Base-by-base conservation (phyloP, 495 filamentous ascomycete genomes). In the Darksidea phi region DNA sequence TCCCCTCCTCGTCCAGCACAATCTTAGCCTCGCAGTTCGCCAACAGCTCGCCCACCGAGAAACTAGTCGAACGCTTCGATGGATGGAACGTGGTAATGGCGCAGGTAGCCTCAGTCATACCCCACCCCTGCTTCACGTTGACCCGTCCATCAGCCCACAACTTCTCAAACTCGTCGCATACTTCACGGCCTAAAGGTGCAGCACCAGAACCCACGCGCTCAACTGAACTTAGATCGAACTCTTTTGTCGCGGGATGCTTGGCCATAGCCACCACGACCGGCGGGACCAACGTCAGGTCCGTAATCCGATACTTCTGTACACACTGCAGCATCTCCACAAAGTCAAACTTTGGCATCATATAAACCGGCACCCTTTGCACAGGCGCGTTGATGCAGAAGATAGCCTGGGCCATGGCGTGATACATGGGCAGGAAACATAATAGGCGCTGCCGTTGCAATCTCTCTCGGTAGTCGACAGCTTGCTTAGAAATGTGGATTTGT, bases 51-150 rank as follows among this genome's bases (percentile, higher is more conserved):
- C 89, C 89, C 4, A 93, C 86, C 23, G 81, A 79, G 15, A 54
- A 68, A 7, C 67, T 66, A 10, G 72, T 72, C 1, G 63, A 67
- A 15, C 49, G 43, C 5, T 74, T 72, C 0, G 46, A 72, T 0
- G 86, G 86, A 53, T 88, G 74, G 78, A 82, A 90, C 6, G 79
- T 78, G 7, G 84, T 76, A 18, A 79, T 70, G 1, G 83, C 80
- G 67, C 88, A 91, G 0, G 88, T 91, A 8, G 82, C 68, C 79
- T 91, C 88, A 0, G 88, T 92, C 85, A 92, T 89, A 6, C 90
- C 90, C 86, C 88, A 95, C 0, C 88, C 90, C 67, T 95, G 90
- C 52, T 84, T 88, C 7, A 93, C 69, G 12, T 64, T 59, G 18
- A 87, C 70, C 23, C 76, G 72, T 21, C 80, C 79, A 11, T 74